These are phyloP conservation scores for Carpinus fangiana DNA, from an alignment of 306 rosid species.

Conservation along the genomic window DNA sequence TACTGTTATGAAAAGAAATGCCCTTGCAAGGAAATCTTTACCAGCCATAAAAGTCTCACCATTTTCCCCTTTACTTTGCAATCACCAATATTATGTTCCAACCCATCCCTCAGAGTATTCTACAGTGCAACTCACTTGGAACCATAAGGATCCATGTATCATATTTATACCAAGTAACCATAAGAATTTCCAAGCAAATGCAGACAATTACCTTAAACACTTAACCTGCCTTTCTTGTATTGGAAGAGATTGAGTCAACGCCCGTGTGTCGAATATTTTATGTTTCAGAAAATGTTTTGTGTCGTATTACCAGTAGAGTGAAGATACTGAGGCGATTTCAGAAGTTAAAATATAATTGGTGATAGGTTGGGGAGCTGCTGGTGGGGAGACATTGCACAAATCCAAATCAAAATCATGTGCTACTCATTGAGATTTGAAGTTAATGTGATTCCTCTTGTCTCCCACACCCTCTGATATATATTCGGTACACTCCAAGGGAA, in stretches of 20 bases:
- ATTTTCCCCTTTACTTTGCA: neutral
- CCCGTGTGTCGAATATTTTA: neutral
- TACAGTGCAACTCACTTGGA: neutral
- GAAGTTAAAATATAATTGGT: neutral
- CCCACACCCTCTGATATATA: conserved; percentile 25
- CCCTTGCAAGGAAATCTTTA: neutral
- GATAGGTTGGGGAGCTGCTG: conserved; percentile 36
- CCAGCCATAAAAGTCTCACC: neutral
- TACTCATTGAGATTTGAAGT: conserved; percentile 7
- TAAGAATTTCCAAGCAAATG: neutral
- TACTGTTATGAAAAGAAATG: neutral
- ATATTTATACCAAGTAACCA: neutral
- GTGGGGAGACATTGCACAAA: conserved; percentile 32
- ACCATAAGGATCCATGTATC: neutral
- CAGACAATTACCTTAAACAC: neutral
- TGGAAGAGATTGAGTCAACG: neutral
- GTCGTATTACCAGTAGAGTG: neutral
- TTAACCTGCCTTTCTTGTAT: neutral
- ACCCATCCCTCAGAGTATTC: neutral
- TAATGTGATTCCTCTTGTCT: conserved; percentile 40
- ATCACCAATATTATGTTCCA: neutral
- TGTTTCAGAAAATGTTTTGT: neutral
- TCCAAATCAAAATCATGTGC: conserved; percentile 35
- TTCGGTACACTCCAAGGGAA: conserved; percentile 8
- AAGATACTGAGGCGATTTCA: neutral